These are phyloP conservation scores for Articulospora tetracladia DNA, from an alignment of 495 filamentous ascomycete species.

Conservation along the genomic window DNA sequence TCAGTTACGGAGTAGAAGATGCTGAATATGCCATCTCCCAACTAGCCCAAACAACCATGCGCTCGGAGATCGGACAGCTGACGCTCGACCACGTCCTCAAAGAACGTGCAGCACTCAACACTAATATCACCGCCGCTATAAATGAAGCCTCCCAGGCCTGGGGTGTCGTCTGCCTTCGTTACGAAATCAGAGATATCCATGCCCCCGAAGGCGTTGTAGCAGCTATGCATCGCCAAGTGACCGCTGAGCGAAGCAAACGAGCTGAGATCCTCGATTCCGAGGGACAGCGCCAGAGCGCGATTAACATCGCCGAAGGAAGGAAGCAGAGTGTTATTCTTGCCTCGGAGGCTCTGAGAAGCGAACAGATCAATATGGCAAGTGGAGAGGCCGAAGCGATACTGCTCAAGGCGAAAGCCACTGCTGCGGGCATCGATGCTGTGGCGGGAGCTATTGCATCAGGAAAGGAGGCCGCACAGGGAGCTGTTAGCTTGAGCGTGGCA, in stretches of 20 bases:
- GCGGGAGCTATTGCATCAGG: slow-evolving; percentile 67
- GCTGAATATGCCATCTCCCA: slow-evolving; percentile 98
- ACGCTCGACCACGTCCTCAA: slow-evolving; percentile 96
- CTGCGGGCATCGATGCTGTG: slow-evolving; percentile 82
- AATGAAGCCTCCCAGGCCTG: slow-evolving; percentile 96
- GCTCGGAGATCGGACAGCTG: slow-evolving; percentile 93
- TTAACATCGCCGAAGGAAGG: slow-evolving; percentile 96
- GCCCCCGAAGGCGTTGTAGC: slow-evolving; percentile 88
- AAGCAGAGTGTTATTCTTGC: slow-evolving; percentile 96
- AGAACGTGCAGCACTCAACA: slow-evolving; percentile 91
- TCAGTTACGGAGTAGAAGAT: slow-evolving; percentile 94
- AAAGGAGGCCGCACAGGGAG: slow-evolving; percentile 69
- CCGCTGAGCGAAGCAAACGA: slow-evolving; percentile 91
- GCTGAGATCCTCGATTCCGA: slow-evolving; percentile 97
- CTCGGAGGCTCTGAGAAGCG: slow-evolving; percentile 83
- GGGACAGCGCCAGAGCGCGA: slow-evolving; percentile 91
- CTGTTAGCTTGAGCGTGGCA: slow-evolving; percentile 80
- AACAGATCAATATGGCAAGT: slow-evolving; percentile 85
- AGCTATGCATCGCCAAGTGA: slow-evolving; percentile 98
- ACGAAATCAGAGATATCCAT: slow-evolving; percentile 98
- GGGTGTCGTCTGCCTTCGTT: slow-evolving; percentile 93
- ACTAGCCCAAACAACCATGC: slow-evolving; percentile 97
- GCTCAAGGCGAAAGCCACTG: slow-evolving; percentile 81
- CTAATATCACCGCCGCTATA: slow-evolving; percentile 95
- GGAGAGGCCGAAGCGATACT: slow-evolving; percentile 94